Conservation (phyloP, 2,329 filamentous ascomycete species). For the Trichoderma atroviride region DNA sequence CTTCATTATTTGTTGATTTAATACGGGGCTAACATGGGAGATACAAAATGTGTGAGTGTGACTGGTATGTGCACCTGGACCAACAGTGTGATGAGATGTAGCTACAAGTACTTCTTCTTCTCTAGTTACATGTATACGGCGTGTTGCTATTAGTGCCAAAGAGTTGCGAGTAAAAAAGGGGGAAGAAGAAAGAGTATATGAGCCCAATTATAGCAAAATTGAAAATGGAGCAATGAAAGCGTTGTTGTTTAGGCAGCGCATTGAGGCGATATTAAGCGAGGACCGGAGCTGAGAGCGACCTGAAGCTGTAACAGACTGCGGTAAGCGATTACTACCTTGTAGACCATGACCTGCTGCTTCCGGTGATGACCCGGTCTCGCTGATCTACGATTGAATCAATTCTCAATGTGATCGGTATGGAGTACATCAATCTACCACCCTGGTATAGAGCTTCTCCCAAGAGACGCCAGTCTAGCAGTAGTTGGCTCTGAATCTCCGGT, state of each 20-base stretch:
- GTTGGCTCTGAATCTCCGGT: conserved; percentile 8
- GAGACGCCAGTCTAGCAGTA: background rate
- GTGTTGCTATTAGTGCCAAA: background rate
- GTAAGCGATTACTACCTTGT: background rate
- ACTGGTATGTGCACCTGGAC: background rate
- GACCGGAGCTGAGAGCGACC: background rate
- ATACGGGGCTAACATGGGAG: background rate
- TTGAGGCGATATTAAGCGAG: background rate
- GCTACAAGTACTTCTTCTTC: background rate
- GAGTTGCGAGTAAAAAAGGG: background rate
- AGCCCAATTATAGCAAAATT: background rate
- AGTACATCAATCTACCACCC: background rate
- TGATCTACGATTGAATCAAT: background rate
- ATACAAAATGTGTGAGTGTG: background rate
- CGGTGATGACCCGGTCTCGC: background rate
- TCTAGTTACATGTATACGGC: background rate
- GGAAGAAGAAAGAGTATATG: background rate
- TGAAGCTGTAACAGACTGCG: background rate
- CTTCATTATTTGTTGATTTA: background rate
- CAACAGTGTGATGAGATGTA: background rate
- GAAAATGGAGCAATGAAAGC: background rate
- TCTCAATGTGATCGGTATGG: background rate
- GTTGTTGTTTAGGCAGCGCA: background rate
- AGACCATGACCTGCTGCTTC: background rate
- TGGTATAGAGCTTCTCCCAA: background rate